Evolutionary conservation across 768 basidiomycete genomes (phyloP).

Genomic region (Russula lepida): DNA sequence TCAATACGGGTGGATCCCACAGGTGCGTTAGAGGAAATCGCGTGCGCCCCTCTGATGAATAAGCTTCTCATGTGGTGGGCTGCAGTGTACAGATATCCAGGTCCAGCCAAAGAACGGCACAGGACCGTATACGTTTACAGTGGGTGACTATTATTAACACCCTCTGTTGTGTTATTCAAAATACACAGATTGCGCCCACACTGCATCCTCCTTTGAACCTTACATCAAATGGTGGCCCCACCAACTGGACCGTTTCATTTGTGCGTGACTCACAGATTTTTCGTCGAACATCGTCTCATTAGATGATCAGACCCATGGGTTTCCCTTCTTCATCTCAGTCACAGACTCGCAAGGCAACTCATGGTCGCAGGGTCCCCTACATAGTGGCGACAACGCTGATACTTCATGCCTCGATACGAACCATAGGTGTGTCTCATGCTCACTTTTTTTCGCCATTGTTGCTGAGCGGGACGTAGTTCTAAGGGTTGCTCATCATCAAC

Average conservation of each 20-base stretch:
- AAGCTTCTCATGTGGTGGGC: background rate
- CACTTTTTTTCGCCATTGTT: background rate
- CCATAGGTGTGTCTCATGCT: background rate
- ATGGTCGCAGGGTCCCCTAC: conserved; percentile 53
- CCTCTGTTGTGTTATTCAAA: background rate
- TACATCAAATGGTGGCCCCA: conserved; percentile 34
- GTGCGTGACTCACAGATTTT: conserved; percentile 17
- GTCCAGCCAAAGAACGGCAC: conserved; percentile 48
- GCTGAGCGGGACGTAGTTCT: background rate
- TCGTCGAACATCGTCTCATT: conserved; percentile 19
- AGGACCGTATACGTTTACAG: conserved; percentile 51
- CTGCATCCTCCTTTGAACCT: conserved; percentile 55
- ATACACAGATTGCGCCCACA: conserved; percentile 45
- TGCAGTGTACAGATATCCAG: conserved; percentile 50
- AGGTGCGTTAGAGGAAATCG: conserved; percentile 29
- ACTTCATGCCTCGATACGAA: conserved; percentile 34
- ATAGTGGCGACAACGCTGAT: conserved; percentile 38
- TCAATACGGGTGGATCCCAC: conserved; percentile 51
- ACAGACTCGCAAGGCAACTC: conserved; percentile 41
- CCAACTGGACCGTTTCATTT: conserved; percentile 50
- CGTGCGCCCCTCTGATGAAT: background rate
- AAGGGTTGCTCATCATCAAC: background rate
- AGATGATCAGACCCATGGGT: conserved; percentile 37
- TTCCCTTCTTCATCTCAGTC: conserved; percentile 49
- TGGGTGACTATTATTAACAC: conserved; percentile 24